Percentiles rank a stretch among this genome's conserved stretches.
Evolutionary conservation across 148 eudicot species (phyloP).

Genomic region (Rhododendron vialii): DNA sequence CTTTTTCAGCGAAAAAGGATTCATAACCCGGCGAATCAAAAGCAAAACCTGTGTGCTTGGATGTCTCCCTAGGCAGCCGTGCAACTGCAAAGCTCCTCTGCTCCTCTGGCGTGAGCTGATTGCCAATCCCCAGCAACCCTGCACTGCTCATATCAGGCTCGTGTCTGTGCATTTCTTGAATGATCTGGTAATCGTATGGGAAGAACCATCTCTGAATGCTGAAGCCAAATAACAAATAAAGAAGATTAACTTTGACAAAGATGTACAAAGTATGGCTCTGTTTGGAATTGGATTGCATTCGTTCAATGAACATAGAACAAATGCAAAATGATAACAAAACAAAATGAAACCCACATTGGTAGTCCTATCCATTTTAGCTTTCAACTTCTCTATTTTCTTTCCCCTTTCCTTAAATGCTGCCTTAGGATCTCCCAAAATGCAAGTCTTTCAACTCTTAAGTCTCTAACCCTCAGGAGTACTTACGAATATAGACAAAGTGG

Average conservation of each 20-base stretch:
- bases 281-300: background rate
- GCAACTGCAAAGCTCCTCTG: conserved; percentile 69
- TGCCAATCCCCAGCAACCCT: conserved; percentile 49
- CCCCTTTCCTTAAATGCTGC: background rate
- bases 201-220: conserved; percentile 91
- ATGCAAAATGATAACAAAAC: background rate
- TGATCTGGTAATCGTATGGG: conserved; percentile 84
- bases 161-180: conserved; percentile 75
- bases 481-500: background rate
- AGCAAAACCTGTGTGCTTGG: conserved; percentile 90
- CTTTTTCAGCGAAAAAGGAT: conserved; percentile 89
- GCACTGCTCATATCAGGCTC: conserved; percentile 50
- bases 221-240: conserved; percentile 12
- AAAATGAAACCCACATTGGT: background rate
- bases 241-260: background rate
- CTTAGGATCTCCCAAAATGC: background rate
- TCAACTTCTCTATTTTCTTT: background rate
- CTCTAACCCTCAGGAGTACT: background rate
- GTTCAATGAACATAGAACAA: background rate
- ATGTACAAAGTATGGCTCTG: background rate
- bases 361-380: background rate
- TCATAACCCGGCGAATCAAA: conserved; percentile 97
- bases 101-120: conserved; percentile 55
- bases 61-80: conserved; percentile 70
- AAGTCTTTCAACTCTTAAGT: background rate